These are phyloP conservation scores for Crithidia brevicula DNA, from an alignment of 208 protist genomes.

Conservation along the genomic window DNA sequence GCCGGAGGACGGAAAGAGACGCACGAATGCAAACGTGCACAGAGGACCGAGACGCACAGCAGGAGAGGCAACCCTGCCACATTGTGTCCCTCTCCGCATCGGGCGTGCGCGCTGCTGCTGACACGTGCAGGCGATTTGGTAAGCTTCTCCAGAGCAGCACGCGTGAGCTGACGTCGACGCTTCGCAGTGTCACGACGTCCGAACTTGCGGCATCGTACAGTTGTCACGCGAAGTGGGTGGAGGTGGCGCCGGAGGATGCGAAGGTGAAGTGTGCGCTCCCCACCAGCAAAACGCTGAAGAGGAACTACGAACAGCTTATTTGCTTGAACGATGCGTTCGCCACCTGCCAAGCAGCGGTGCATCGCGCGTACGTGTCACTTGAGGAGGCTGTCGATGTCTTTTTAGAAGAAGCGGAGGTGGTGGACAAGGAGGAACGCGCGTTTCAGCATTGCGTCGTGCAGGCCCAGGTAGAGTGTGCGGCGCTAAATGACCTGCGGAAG, in stretches of 20 bases:
- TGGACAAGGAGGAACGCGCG: conserved; percentile 40
- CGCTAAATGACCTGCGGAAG: conserved; percentile 38
- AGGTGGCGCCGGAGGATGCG: conserved; percentile 25
- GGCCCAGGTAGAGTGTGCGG: conserved; percentile 55
- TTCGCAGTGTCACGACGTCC: conserved; percentile 39
- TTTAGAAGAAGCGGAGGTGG: conserved; percentile 52
- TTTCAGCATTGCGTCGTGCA: conserved; percentile 49
- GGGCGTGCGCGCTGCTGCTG: conserved; percentile 14
- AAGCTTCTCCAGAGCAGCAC: conserved; percentile 30
- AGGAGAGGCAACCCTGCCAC: neutral
- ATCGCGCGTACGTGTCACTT: conserved; percentile 41
- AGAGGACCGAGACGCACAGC: neutral
- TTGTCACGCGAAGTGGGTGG: conserved; percentile 63
- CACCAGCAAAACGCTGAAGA: conserved; percentile 27
- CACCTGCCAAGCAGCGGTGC: conserved; percentile 53
- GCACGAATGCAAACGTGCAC: neutral
- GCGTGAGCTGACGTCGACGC: conserved; percentile 25
- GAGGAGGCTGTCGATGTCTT: conserved; percentile 53
- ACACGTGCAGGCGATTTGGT: conserved; percentile 32
- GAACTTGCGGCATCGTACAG: conserved; percentile 31
- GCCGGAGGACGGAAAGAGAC: neutral
- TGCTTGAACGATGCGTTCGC: conserved; percentile 68
- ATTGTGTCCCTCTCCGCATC: conserved; percentile 16
- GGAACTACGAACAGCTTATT: conserved; percentile 54
- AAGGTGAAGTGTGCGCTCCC: conserved; percentile 30